Evolutionary conservation across 1,284 basidiomycete genomes (phyloP).

Genomic region (Ustilago tritici): DNA sequence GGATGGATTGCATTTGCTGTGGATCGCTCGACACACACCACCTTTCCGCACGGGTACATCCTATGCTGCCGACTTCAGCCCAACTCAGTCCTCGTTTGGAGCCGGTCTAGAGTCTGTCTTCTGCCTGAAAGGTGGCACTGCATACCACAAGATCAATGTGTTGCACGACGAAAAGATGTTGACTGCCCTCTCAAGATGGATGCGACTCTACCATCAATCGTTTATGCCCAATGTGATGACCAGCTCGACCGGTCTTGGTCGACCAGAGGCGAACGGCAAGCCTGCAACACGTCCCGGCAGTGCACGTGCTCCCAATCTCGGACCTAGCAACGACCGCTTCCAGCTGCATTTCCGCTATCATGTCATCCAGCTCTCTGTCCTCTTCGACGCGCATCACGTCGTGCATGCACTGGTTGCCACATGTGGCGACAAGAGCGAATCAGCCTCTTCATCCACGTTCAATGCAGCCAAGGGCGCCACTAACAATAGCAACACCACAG

Average conservation of each 20-base stretch:
- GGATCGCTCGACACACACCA: slow-evolving; percentile 36
- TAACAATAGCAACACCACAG: background rate
- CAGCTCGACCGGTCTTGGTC: slow-evolving; percentile 20
- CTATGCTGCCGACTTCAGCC: slow-evolving; percentile 41
- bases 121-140: slow-evolving; percentile 22
- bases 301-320: slow-evolving; percentile 23
- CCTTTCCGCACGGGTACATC: slow-evolving; percentile 36
- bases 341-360: slow-evolving; percentile 45
- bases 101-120: slow-evolving; percentile 21
- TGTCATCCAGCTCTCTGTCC: slow-evolving; percentile 38
- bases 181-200: slow-evolving; percentile 38
- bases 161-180: slow-evolving; percentile 36
- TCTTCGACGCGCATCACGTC: slow-evolving; percentile 46
- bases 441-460: background rate
- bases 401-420: slow-evolving; percentile 35
- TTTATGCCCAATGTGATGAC: slow-evolving; percentile 29
- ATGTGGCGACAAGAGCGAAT: slow-evolving; percentile 26
- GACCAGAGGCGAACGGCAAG: slow-evolving; percentile 4
- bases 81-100: slow-evolving; percentile 21
- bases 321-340: slow-evolving; percentile 49
- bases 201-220: slow-evolving; percentile 41
- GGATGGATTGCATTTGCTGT: slow-evolving; percentile 45
- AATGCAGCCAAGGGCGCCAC: background rate
- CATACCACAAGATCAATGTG: slow-evolving; percentile 30
- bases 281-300: background rate